Base-by-base conservation (phyloP, 225 moss, liverwort and hornwort species). In the Pleurozium schreberi region DNA sequence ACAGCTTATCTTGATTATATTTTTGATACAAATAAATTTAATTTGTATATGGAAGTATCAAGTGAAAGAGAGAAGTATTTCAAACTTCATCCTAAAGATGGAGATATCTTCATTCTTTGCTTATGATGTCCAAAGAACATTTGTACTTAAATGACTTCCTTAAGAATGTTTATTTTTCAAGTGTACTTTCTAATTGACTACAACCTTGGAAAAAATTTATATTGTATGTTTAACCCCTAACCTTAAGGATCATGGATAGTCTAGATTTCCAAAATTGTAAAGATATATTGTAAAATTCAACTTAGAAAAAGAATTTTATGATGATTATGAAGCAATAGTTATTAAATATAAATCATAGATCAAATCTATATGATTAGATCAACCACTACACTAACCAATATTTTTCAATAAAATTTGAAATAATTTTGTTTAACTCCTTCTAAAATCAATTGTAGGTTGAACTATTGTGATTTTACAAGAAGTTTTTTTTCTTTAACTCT, bases 81-180 rank as follows among this genome's bases (percentile, higher is more conserved):
- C 36, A 65, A 34, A 34, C 63, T 7, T 15, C 63, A 17, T 65
- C 9, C 34, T 34, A 8, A 27, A 61, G 13, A 61, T 61, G 28
- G 28, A 65, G 2, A 4, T 18, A 65, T 65, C 38, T 38, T 20
- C 6, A 38, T 3, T 36, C 6, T 66, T 38, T 21, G 11, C 67
- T 67, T n/a, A 21, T 38, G 21, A n/a, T 69, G 40, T 23, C 68
- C 23, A 69, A 2, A 1, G 2, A 71, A 43, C 27, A 45, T 43
- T 43, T 3, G 45, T 45, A 27, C 0, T 0, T 0, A 2, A 42
- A 71, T 5, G 28, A 71, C 5, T 45, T 43, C 15, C 1, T 71
- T 1, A 9, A 43, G 9, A 17, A 28, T 5, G 3, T 3, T 42
- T 45, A 45, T 10, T 45, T 45, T 45, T 45, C 15, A 45, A 45